Evolutionary conservation across 768 basidiomycete genomes (phyloP).

Genomic region (Panellus pusillus): DNA sequence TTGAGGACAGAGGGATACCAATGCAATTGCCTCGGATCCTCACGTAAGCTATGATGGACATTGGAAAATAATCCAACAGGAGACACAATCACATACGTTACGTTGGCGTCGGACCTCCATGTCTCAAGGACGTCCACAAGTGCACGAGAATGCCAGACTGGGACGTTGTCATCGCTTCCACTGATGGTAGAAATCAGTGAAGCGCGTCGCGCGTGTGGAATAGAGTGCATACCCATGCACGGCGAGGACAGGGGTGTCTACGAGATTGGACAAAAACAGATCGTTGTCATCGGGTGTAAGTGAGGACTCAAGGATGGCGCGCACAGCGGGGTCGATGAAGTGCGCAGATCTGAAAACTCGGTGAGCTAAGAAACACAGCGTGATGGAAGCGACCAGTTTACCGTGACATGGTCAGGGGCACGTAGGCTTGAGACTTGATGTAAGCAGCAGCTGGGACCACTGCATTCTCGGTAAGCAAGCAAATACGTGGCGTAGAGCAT

Average conservation of each 20-base stretch:
- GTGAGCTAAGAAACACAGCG: background rate
- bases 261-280: conserved; percentile 77
- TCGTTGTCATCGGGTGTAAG: conserved; percentile 88
- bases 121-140: conserved; percentile 56
- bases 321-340: conserved; percentile 73
- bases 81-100: conserved; percentile 42
- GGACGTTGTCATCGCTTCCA: conserved; percentile 83
- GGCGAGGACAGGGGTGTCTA: conserved; percentile 65
- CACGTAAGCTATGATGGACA: conserved; percentile 46
- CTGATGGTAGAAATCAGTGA: conserved; percentile 34
- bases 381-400: conserved; percentile 20
- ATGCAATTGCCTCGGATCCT: conserved; percentile 63
- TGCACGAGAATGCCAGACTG: conserved; percentile 80
- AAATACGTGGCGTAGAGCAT: background rate
- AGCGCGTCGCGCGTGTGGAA: background rate
- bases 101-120: conserved; percentile 54
- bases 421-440: conserved; percentile 85
- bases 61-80: background rate
- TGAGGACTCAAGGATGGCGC: conserved; percentile 70
- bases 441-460: conserved; percentile 81
- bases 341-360: conserved; percentile 54
- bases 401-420: conserved; percentile 70
- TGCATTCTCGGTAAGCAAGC: conserved; percentile 25
- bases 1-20: conserved; percentile 68
- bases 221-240: conserved; percentile 66